Percentiles rank a stretch among this genome's conserved stretches.
Evolutionary conservation across 495 filamentous ascomycete genomes (phyloP).

Genomic region (Rhizodiscina lignyota): DNA sequence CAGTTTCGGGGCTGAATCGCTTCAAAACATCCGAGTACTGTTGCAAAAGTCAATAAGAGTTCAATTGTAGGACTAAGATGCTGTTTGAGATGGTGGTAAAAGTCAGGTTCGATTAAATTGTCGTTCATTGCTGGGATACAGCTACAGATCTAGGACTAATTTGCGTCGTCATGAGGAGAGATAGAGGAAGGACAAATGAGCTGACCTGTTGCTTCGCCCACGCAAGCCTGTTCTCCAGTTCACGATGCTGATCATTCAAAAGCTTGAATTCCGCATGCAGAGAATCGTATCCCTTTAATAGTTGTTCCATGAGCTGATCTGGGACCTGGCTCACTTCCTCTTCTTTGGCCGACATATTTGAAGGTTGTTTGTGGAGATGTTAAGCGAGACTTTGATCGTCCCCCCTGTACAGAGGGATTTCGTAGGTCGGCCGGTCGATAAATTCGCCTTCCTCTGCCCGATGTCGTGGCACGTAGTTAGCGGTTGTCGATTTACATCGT

Average conservation of each 20-base stretch:
- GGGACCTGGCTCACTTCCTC: background rate
- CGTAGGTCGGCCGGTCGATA: background rate
- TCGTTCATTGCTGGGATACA: slow-evolving; percentile 36
- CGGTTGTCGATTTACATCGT: no score
- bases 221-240: slow-evolving; percentile 20
- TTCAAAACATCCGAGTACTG: slow-evolving; percentile 21
- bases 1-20: slow-evolving; percentile 9
- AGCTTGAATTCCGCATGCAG: slow-evolving; percentile 20
- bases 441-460: no score
- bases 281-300: slow-evolving; percentile 19
- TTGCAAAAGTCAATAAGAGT: slow-evolving; percentile 7
- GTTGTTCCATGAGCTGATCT: slow-evolving; percentile 12
- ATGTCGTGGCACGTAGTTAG: no score
- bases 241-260: slow-evolving; percentile 15
- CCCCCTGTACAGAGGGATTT: background rate
- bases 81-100: no score
- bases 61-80: background rate
- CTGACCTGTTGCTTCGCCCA: slow-evolving; percentile 22
- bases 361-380: background rate
- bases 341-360: slow-evolving; percentile 1
- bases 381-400: background rate
- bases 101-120: slow-evolving; percentile 16
- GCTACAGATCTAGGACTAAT: slow-evolving; percentile 64
- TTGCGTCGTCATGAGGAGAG: slow-evolving; percentile 34
- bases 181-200: background rate